These are phyloP conservation scores for Cucumis melo DNA, from an alignment of 306 rosid genomes.

Conservation along the genomic window DNA sequence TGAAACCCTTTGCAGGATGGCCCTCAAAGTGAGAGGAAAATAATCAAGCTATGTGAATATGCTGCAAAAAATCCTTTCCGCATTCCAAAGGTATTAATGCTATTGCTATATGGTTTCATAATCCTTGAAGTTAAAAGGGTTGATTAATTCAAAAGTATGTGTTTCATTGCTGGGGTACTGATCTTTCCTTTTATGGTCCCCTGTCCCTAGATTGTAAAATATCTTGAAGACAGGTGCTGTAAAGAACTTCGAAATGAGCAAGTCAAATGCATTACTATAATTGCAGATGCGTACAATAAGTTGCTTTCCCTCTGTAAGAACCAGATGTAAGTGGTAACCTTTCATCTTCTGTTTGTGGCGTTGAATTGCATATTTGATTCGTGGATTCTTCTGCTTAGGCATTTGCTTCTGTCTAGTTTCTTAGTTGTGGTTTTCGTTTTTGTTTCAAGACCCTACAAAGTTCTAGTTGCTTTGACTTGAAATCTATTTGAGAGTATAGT, in stretches of 20 bases:
- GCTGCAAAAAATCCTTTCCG: conserved; percentile 82
- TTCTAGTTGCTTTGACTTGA: background rate
- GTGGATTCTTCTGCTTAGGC: background rate
- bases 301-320: conserved; percentile 72
- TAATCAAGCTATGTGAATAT: conserved; percentile 82
- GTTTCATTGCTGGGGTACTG: conserved; percentile 17
- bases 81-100: conserved; percentile 65
- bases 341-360: background rate
- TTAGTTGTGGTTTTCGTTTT: background rate
- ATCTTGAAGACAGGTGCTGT: conserved; percentile 90
- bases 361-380: background rate
- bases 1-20: conserved; percentile 49
- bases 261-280: conserved; percentile 44
- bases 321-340: conserved; percentile 72
- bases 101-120: background rate
- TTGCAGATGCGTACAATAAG: conserved; percentile 62
- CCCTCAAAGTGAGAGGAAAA: conserved; percentile 69
- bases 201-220: conserved; percentile 59
- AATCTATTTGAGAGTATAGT: background rate
- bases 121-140: background rate
- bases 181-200: conserved; percentile 2
- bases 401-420: background rate
- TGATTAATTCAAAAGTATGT: background rate
- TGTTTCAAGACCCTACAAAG: background rate
- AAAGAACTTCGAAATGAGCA: conserved; percentile 73